A percentile compares a stretch with the other conserved stretches of the same genome.
These are phyloP conservation scores for Psidium friedrichsthalianum DNA, from an alignment of 345 rosid genomes.

Conservation along the genomic window DNA sequence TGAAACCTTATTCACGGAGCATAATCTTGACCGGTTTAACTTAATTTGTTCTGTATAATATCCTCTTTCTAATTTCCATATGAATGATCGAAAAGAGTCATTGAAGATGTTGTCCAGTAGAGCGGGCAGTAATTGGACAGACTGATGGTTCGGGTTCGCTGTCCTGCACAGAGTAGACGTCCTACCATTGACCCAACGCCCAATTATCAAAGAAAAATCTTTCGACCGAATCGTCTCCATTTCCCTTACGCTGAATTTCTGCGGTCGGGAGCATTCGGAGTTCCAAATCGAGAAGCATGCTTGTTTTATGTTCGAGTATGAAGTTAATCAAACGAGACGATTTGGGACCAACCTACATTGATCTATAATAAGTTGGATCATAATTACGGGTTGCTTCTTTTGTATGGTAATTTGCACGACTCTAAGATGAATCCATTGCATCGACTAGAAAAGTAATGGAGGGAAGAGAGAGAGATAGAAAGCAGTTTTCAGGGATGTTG, in stretches of 20 bases:
- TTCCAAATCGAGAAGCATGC: slow-evolving; percentile 2
- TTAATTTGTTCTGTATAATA: neutral
- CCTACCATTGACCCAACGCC: slow-evolving; percentile 7
- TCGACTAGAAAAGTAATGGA: neutral
- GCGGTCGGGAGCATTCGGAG: neutral
- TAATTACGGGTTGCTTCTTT: neutral
- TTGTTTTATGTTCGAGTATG: neutral
- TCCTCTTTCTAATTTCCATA: neutral
- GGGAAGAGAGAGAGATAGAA: neutral
- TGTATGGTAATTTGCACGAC: neutral
- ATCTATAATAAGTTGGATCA: neutral
- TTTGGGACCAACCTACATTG: neutral
- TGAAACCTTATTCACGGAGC: neutral
- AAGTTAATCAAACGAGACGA: neutral
- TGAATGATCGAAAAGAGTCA: neutral
- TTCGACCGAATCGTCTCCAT: slow-evolving; percentile 17
- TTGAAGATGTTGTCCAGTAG: neutral
- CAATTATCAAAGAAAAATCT: neutral
- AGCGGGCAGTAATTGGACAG: slow-evolving; percentile 5
- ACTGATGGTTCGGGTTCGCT: slow-evolving; percentile 6
- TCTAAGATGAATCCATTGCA: neutral
- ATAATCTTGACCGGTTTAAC: neutral
- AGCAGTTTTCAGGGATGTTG: neutral
- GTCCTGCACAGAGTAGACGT: slow-evolving; percentile 20
- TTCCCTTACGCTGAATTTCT: slow-evolving; percentile 20